Percentiles rank a stretch among this genome's conserved stretches.
phyloP scores from a whole-genome alignment of 2,329 filamentous ascomycete species.

The Aspergillus phoenicis region DNA sequence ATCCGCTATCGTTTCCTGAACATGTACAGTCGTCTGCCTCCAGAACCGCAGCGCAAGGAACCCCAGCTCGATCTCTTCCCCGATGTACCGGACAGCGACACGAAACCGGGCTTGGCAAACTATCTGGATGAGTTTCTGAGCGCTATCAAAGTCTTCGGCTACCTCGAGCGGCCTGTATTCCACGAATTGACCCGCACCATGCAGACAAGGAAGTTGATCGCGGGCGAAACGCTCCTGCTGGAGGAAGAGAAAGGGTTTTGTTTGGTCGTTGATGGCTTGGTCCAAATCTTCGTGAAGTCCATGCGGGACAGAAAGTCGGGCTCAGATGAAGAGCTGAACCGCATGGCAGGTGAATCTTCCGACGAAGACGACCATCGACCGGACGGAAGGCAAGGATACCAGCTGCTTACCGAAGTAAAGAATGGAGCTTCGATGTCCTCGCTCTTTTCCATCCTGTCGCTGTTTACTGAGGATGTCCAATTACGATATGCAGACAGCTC shows the following conservation, averaged over 20 bases:
- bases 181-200: slow-evolving; percentile 96
- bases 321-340: slow-evolving; percentile 44
- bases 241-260: slow-evolving; percentile 99
- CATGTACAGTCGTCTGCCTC: slow-evolving; percentile 92
- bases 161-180: slow-evolving; percentile 92
- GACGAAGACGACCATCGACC: slow-evolving; percentile 68
- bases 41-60: slow-evolving; percentile 93
- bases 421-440: slow-evolving; percentile 99
- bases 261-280: slow-evolving; percentile 90
- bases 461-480: slow-evolving; percentile 94
- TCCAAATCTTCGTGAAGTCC: slow-evolving; percentile 98
- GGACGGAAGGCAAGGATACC: slow-evolving; percentile 78
- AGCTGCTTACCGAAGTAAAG: slow-evolving; percentile 93
- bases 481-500: slow-evolving; percentile 68
- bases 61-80: slow-evolving; percentile 94
- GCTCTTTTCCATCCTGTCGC: slow-evolving; percentile 91
- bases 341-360: slow-evolving; percentile 54
- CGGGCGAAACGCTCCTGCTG: slow-evolving; percentile 89
- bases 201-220: slow-evolving; percentile 95
- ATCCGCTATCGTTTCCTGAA: slow-evolving; percentile 94
- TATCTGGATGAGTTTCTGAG: slow-evolving; percentile 98
- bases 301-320: slow-evolving; percentile 52
- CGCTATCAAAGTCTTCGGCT: slow-evolving; percentile 98
- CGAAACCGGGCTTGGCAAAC: slow-evolving; percentile 88
- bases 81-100: slow-evolving; percentile 84